These are phyloP conservation scores for Dalbergia cochinchinensis DNA, from an alignment of 306 rosid genomes.

Conservation along the genomic window DNA sequence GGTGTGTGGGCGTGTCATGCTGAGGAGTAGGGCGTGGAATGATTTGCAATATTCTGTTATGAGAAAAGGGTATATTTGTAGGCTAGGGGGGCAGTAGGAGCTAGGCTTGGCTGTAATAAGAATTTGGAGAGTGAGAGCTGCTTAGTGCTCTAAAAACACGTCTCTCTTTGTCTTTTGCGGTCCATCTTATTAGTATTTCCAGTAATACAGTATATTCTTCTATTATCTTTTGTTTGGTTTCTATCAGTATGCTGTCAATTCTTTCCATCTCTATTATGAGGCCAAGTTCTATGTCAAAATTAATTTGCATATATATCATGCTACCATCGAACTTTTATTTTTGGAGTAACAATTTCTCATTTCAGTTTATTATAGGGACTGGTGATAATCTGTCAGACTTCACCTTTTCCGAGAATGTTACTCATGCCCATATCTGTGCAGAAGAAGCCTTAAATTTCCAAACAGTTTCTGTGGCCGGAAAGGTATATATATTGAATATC, in stretches of 20 bases:
- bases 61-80: too few species aligned
- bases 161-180: too few species aligned
- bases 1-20: too few species aligned
- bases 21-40: too few species aligned
- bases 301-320: conserved; percentile 37
- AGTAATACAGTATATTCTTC: too few species aligned
- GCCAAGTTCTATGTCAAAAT: conserved; percentile 34
- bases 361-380: conserved; percentile 90
- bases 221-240: too few species aligned
- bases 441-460: conserved; percentile 78
- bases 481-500: conserved; percentile 59
- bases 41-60: too few species aligned
- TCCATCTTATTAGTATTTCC: too few species aligned
- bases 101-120: too few species aligned
- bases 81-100: too few species aligned
- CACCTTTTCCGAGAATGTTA: conserved; percentile 81
- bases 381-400: conserved; percentile 80
- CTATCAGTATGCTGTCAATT: conserved; percentile 4
- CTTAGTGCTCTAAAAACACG: too few species aligned
- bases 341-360: conserved; percentile 72
- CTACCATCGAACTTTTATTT: conserved; percentile 38
- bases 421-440: conserved; percentile 89
- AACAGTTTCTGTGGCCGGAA: conserved; percentile 78
- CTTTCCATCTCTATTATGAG: conserved; percentile 35
- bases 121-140: too few species aligned